Percentiles rank a stretch among this genome's conserved stretches.
These are phyloP conservation scores for Kalaharituber pfeilii DNA, from an alignment of 2,329 filamentous ascomycete genomes.

Conservation along the genomic window DNA sequence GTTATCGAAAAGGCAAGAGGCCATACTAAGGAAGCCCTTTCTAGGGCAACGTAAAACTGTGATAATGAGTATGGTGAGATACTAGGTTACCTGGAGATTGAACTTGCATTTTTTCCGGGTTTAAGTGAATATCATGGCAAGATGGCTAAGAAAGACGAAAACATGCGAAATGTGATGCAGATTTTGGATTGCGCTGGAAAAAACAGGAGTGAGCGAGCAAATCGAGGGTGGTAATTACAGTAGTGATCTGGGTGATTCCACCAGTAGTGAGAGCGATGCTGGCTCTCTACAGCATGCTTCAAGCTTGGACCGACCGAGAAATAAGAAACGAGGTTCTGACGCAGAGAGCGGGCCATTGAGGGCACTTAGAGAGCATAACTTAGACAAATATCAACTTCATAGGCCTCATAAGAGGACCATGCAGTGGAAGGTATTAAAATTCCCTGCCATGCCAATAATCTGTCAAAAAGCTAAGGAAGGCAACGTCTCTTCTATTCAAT, in stretches of 20 bases:
- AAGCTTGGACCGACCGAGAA: background rate
- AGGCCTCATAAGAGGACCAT: slow-evolving; percentile 51
- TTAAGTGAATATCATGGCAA: slow-evolving; percentile 41
- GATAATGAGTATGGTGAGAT: slow-evolving; percentile 40
- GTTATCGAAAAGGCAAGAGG: background rate
- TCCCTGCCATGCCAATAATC: slow-evolving; percentile 26
- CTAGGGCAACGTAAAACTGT: background rate
- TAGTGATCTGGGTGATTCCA: slow-evolving; percentile 25
- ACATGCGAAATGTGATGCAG: slow-evolving; percentile 44
- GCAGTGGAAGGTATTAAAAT: slow-evolving; percentile 45
- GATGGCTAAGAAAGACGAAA: slow-evolving; percentile 35
- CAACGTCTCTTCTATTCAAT: too few relatives aligned
- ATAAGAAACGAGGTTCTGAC: background rate
- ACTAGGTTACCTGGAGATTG: slow-evolving; percentile 45
- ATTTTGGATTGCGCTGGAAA: slow-evolving; percentile 37
- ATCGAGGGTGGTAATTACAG: slow-evolving; percentile 28
- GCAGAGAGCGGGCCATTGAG: slow-evolving; percentile 33
- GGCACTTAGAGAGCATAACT: slow-evolving; percentile 43
- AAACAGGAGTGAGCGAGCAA: slow-evolving; percentile 1
- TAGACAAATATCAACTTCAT: slow-evolving; percentile 42
- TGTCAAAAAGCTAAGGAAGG: too few relatives aligned
- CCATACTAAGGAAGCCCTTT: background rate
- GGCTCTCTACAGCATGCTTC: too few relatives aligned
- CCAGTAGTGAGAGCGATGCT: background rate
- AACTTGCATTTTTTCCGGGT: background rate